Evolutionary conservation across 305 asterid genomes (phyloP).

Genomic region (Fraxinus nigra): DNA sequence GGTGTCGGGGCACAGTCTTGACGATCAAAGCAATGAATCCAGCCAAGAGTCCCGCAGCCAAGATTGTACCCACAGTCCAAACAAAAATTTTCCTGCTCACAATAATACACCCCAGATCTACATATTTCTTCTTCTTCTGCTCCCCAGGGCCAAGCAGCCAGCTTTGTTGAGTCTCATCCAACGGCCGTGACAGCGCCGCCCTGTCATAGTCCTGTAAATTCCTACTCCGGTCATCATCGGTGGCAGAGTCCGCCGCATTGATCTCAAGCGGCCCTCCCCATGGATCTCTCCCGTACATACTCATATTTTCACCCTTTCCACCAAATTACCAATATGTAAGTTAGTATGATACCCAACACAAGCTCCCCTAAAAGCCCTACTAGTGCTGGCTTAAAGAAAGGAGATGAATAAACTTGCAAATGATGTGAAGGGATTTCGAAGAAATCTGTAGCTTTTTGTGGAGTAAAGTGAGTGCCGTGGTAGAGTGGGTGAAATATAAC

Average conservation of each 20-base stretch:
- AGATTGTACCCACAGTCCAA: constrained; percentile 73
- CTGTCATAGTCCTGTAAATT: constrained; percentile 52
- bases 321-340: not conserved
- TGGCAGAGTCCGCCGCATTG: constrained; percentile 72
- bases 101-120: constrained; percentile 91
- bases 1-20: constrained; percentile 81
- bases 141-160: constrained; percentile 94
- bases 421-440: not conserved
- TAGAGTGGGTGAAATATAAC: constrained; percentile 2
- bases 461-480: constrained; percentile 14
- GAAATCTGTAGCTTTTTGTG: not conserved
- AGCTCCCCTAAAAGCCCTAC: not conserved
- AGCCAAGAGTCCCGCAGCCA: constrained; percentile 67
- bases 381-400: not conserved
- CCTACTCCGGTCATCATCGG: constrained; percentile 86
- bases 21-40: constrained; percentile 69
- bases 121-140: constrained; percentile 95
- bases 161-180: constrained; percentile 97
- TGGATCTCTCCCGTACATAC: constrained; percentile 89
- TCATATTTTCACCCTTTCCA: constrained; percentile 22
- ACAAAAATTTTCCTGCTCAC: constrained; percentile 77
- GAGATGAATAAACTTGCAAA: constrained; percentile 12
- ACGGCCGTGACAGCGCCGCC: constrained; percentile 86
- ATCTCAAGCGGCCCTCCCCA: constrained; percentile 96
- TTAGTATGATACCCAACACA: not conserved